Base-by-base conservation (phyloP, 1,284 basidiomycete species). In the Sanghuangporus sanghuang region DNA sequence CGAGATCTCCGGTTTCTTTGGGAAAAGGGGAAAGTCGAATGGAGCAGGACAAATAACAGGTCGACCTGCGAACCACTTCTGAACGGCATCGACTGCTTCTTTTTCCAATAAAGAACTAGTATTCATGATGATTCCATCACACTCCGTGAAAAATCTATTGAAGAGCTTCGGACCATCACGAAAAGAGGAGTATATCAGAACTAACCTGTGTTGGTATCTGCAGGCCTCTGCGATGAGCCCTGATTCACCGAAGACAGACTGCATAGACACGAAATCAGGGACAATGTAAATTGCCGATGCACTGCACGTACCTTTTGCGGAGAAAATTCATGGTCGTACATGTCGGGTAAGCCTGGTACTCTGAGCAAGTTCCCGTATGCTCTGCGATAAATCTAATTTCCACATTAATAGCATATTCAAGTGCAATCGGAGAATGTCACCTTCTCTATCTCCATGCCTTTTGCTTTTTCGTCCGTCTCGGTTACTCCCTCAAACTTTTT, bases 261-360 rank as follows among this genome's bases (percentile, higher is more conserved):
- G n/a, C 11, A 44, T 11, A 44, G n/a, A 44, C n/a, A 11, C 40
- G 11, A 46, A 18, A n/a, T 57, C 16, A 57, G 42, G 2, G 1
- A 49, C 48, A 18, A 21, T 57, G 9, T 18, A 21, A 32, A 21
- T 27, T 21, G 11, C 2, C 14, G 35, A 11, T 21, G 2, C 14
- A 44, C 5, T 8, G 42, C 14, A 52, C 58, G 21, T 42, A 64
- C 62, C 16, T 42, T 42, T 42, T 64, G 62, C 11, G 62, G 57
- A n/a, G 21, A 12, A 42, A 35, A 23, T 35, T 64, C 62, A 36
- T 64, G 58, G 44, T 64, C 62, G 39, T 64, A 59, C 62, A 64
- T 64, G 36, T 46, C 36, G 6, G 57, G 56, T 16, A 64, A n/a
- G 6, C 62, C 62, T 14, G 62, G 57, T 16, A 59, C 32, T 6